Evolutionary conservation across 1,284 basidiomycete genomes (phyloP), one percentile per base, ranked within the genome.

Genomic region (Moniliophthora roreri): DNA sequence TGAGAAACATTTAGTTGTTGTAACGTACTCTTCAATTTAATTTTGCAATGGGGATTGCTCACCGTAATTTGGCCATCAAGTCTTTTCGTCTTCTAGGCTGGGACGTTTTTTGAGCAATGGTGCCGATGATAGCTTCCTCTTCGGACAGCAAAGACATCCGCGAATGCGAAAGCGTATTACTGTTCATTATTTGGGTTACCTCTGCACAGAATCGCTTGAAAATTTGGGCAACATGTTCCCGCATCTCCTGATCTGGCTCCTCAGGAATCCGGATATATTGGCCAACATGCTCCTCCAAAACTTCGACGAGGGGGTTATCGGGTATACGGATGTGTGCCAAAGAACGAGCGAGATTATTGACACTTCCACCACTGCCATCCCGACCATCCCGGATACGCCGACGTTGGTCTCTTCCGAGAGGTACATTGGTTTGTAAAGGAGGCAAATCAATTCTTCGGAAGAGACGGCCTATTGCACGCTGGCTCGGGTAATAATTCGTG

Each of bases 81-180:
- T 83, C 79, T 54, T 70, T 75, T 35, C 82, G 73, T 56, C 70
- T 74, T 5, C 80, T 72, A 23, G 77, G 76, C 57, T 85, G 80
- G 0, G 82, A 78, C 10, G 72, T 79, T 56, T 82, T 82, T 34
- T 81, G 80, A 0, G 79, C 71, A 54, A 87, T 86, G 0, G 84
- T 85, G 0, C 85, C 84, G 20, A 85, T 66, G 4, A 84, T 67
- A 0, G 75, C 82, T 63, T 87, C 84, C 60, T 80, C 84, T 61
- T 88, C 82, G 3, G 78, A 77, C 3, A 87, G 66, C 56, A 75
- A 70, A 0, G 73, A 69, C 4, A 64, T 64, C 35, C 70, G 72
- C 6, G 63, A 58, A 44, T 70, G 69, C n/a, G 77, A 80, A 1
- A 86, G 66, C 2, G 77, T 76, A 60, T 79, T 69, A n/a, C 71